Percentiles rank a stretch among this genome's conserved stretches.
Conservation (phyloP, 306 rosid species). For the Quercus aquifolioides region DNA sequence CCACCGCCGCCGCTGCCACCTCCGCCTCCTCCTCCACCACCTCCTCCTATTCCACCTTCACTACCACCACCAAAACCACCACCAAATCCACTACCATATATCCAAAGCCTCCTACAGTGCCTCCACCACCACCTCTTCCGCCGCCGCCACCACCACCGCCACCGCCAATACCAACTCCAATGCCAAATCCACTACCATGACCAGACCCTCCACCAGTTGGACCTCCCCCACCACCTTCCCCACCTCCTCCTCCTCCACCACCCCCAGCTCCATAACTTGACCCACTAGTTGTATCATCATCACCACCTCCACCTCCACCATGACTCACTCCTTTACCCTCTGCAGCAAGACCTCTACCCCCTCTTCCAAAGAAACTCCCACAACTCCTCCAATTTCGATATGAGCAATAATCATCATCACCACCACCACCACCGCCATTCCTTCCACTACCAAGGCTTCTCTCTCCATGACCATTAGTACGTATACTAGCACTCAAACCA, state of each 20-base stretch:
- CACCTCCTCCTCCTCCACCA: not conserved
- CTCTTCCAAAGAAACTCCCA: constrained; percentile 38
- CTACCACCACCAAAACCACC: constrained; percentile 8
- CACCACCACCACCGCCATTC: constrained; percentile 22
- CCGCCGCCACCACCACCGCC: constrained; percentile 15
- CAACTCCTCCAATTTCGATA: constrained; percentile 47
- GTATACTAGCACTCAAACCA: constrained; percentile 21
- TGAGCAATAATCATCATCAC: constrained; percentile 19
- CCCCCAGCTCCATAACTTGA: constrained; percentile 18
- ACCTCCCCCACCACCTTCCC: constrained; percentile 9
- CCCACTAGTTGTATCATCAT: not conserved
- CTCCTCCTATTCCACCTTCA: constrained; percentile 25
- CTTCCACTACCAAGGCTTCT: constrained; percentile 26
- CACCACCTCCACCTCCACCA: not conserved
- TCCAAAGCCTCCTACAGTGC: constrained; percentile 26
- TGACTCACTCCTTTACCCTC: not conserved
- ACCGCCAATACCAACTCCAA: constrained; percentile 12
- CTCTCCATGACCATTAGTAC: constrained; percentile 20
- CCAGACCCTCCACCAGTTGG: constrained; percentile 24
- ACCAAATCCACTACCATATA: constrained; percentile 16
- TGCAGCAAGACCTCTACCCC: constrained; percentile 14
- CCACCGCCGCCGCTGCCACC: not conserved
- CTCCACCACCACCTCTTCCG: not conserved
- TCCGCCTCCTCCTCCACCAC: constrained; percentile 31
- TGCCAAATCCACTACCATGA: constrained; percentile 29